A percentile compares a stretch with the other conserved stretches of the same genome.
Conservation (phyloP, 2,329 filamentous ascomycete species). For the Hypoxylon sp. region DNA sequence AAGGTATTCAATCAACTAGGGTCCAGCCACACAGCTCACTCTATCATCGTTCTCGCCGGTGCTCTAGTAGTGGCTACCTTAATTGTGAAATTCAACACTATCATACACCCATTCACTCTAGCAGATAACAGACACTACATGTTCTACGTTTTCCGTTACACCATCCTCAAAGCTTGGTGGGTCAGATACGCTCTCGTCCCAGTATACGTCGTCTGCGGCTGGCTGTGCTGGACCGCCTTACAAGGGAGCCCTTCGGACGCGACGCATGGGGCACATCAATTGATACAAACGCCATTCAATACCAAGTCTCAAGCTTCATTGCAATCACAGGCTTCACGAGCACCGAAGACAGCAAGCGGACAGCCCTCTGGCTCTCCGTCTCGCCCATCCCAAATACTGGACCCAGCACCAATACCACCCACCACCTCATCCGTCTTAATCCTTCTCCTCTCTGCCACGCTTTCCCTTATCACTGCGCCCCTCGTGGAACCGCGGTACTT, state of each 20-base stretch:
- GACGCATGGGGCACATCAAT: not conserved
- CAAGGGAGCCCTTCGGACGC: conserved; percentile 58
- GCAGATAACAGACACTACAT: conserved; percentile 98
- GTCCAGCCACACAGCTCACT: conserved; percentile 54
- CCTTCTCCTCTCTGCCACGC: conserved; percentile 76
- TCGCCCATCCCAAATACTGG: conserved; percentile 25
- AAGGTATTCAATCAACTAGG: conserved; percentile 50
- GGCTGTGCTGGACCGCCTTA: conserved; percentile 76
- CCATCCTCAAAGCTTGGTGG: conserved; percentile 75
- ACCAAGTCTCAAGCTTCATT: not conserved
- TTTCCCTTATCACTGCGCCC: conserved; percentile 89
- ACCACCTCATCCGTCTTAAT: conserved; percentile 68
- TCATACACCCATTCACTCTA: conserved; percentile 94
- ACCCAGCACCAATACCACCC: conserved; percentile 47
- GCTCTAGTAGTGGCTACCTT: conserved; percentile 58
- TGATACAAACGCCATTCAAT: conserved; percentile 41
- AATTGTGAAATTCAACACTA: conserved; percentile 85
- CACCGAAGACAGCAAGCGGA: conserved; percentile 45
- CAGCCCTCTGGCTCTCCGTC: conserved; percentile 46
- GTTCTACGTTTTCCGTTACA: conserved; percentile 94
- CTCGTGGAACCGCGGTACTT: conserved; percentile 97
- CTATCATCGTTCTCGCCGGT: conserved; percentile 55
- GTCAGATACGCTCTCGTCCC: conserved; percentile 78
- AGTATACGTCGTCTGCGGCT: conserved; percentile 79
- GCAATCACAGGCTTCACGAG: conserved; percentile 2